Conservation (phyloP, 2,329 filamentous ascomycete genomes). For the Trichophyton simii region DNA sequence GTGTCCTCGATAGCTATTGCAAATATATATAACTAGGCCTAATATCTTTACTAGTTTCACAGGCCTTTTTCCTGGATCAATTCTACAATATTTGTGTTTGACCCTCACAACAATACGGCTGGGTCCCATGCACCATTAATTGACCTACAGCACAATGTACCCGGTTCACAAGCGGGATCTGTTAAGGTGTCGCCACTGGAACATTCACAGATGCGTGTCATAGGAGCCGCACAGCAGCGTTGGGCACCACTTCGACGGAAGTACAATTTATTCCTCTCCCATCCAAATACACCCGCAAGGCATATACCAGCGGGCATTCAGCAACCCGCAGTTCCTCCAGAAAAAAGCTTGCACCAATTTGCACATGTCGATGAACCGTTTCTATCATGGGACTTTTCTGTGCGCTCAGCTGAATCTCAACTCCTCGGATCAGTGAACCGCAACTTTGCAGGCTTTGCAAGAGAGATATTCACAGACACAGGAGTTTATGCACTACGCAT, state of each 20-base stretch:
- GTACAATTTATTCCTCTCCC: constrained; percentile 52
- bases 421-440: constrained; percentile 51
- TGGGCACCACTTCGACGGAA: constrained; percentile 52
- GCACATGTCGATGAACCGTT: constrained; percentile 51
- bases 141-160: constrained; percentile 19
- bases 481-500: constrained; percentile 53
- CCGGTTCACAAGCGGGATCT: constrained; percentile 35
- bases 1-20: constrained; percentile 1
- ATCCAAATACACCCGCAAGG: constrained; percentile 30
- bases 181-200: constrained; percentile 43
- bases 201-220: constrained; percentile 48
- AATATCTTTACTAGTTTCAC: constrained; percentile 36
- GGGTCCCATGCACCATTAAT: constrained; percentile 28
- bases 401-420: constrained; percentile 38
- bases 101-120: constrained; percentile 33
- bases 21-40: neutral
- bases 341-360: constrained; percentile 45
- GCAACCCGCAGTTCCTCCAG: constrained; percentile 29
- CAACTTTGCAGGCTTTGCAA: constrained; percentile 49
- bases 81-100: constrained; percentile 45
- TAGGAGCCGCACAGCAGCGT: constrained; percentile 51
- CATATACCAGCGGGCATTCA: constrained; percentile 35
- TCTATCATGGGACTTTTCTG: constrained; percentile 52
- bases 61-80: constrained; percentile 53
- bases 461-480: constrained; percentile 54